Base-by-base conservation (phyloP, 2,329 filamentous ascomycete genomes). In the Trichoderma lentiforme region DNA sequence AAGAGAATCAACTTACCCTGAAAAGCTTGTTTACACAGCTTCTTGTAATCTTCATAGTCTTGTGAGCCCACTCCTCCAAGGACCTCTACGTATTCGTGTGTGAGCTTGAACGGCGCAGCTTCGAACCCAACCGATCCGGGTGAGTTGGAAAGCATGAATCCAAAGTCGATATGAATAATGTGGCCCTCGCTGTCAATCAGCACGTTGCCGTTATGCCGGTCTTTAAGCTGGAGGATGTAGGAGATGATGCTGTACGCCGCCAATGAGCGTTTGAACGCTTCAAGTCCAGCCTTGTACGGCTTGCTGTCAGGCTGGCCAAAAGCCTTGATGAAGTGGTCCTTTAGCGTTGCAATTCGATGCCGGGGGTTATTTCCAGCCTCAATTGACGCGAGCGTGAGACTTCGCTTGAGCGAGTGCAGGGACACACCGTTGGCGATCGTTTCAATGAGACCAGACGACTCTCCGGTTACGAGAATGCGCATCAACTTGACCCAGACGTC, bases 401-500 rank as follows among this genome's bases (percentile, higher is more conserved):
- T 94, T 74, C 93, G 90, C 82, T 96, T 95, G 74, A 96, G 86
- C 3, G 92, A 95, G 81, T 96, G 93, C 60, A 96, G 84, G n/a
- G 92, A 95, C 14, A 96, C 93, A 58, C 93, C 93, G 76, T 95
- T 95, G 51, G 93, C 95, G 77, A 96, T 96, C 6, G 93, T 96
- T 83, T 96, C 93, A 75, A 96, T 93, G 61, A 96, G 87, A 3
- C 93, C 93, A 1, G 92, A 95, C 9, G 92, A 93, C 82, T 95
- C 93, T 73, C 93, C 93, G 6, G 93, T 95, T 53, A 96, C 93
- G 67, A 96, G 84, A 68, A 96, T 96, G 69, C 93, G 90, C 93
- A 96, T 96, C 72, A 92, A 86, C 82, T 95, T 95, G 24, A 95
- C 92, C 93, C 93, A 96, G n/a, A 96, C 93, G 43, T 91, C 87